Evolutionary conservation across 1,139 yeast genomes (phyloP).

Genomic region (Zygosaccharomyces pseudobailii): DNA sequence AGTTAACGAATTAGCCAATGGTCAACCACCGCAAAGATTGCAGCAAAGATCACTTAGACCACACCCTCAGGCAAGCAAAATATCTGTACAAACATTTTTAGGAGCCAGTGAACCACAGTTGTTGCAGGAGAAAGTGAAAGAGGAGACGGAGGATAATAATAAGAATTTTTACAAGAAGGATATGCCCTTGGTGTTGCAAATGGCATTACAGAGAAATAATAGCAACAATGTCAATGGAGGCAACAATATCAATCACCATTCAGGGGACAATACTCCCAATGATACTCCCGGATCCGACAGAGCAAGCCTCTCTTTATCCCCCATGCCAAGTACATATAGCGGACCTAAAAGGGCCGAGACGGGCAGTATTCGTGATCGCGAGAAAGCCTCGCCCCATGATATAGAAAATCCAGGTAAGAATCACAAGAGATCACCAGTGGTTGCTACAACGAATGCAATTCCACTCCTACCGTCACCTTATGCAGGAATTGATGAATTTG

Average conservation of each 20-base stretch:
- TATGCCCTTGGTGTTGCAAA: slow-evolving; percentile 36
- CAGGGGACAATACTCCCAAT: slow-evolving; percentile 19
- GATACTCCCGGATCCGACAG: slow-evolving; percentile 12
- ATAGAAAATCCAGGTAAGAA: not conserved
- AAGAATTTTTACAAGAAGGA: slow-evolving; percentile 17
- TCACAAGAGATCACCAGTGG: slow-evolving; percentile 15
- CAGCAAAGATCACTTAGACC: slow-evolving; percentile 7
- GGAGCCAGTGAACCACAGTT: slow-evolving; percentile 36
- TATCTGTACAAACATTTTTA: slow-evolving; percentile 33
- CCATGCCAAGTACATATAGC: slow-evolving; percentile 6
- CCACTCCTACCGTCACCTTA: slow-evolving; percentile 33
- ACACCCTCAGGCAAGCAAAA: slow-evolving; percentile 11
- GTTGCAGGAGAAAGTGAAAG: slow-evolving; percentile 28
- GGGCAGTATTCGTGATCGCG: not conserved
- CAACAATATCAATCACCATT: slow-evolving; percentile 2
- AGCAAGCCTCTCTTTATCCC: slow-evolving; percentile 14
- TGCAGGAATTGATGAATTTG: slow-evolving; percentile 52
- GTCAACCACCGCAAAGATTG: slow-evolving; percentile 22
- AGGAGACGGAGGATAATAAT: slow-evolving; percentile 5
- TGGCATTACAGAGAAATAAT: slow-evolving; percentile 32
- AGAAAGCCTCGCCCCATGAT: not conserved
- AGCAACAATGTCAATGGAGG: not conserved
- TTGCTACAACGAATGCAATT: slow-evolving; percentile 30
- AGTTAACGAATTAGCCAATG: slow-evolving; percentile 5
- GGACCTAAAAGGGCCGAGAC: not conserved